Base-by-base conservation (phyloP, 2,329 filamentous ascomycete species). In the Coccinonectria pachysandricola region DNA sequence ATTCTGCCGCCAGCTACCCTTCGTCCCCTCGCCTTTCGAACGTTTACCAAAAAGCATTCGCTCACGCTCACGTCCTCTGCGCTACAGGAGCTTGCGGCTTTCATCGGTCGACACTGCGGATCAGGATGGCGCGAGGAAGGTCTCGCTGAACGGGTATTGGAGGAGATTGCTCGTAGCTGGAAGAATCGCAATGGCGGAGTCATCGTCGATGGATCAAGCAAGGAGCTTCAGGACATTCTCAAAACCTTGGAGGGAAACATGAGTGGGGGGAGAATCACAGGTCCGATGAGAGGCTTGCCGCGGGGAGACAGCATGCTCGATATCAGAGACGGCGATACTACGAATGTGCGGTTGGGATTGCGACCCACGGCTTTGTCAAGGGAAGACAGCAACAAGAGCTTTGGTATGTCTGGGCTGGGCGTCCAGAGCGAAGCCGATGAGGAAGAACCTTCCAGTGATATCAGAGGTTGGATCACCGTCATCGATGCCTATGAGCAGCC, bases 41-140 rank as follows among this genome's bases (percentile, higher is more conserved):
- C 84, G 0, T 93, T 98, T 41, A 98, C 91, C 2, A 95, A 95
- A 56, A 98, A 96, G 50, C 85, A 98, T 58, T 92, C 88, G 43
- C 65, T 98, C 30, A 96, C 87, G 0, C 72, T 98, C 27, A 87
- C 83, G 6, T 91, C 88, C 0, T 75, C 86, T 1, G 85, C 91
- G 0, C 63, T 98, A 5, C 78, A 88, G 52, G 74, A 82, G 23
- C 67, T 98, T 16, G 87, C 91, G 12, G 69, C 73, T 1, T 98
- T 98, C 53, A 80, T 98, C 27, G 92, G 91, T 8, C 79, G 83
- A 42, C 81, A 94, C 54, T 98, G 91, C 53, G 91, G 91, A 17
- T 87, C 87, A 31, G 85, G 78, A 76, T 98, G 91, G 91, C 75
- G 88, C 45, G 87, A 96, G 59, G 86, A 93, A 52, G 88, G 92